Evolutionary conservation across 305 asterid species (phyloP).

Genomic region (Ilex paraguariensis): DNA sequence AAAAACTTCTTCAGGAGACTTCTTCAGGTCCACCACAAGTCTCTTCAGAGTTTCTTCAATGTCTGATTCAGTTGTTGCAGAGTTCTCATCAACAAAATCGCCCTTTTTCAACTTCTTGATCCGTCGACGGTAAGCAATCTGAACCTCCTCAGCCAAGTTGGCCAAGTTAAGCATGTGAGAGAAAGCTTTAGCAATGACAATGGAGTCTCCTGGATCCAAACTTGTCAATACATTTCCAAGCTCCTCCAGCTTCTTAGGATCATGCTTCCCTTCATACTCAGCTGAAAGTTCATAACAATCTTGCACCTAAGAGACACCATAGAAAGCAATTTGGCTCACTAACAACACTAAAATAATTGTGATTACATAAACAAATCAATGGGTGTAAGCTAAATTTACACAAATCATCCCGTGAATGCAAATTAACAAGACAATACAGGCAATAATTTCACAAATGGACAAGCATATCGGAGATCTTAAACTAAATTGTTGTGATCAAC

Average conservation of each 20-base stretch:
- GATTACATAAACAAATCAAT: not conserved
- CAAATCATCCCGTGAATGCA: not conserved
- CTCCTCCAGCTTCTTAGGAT: conserved; percentile 79
- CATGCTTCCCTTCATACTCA: conserved; percentile 67
- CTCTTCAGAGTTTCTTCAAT: conserved; percentile 93
- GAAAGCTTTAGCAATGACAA: conserved; percentile 83
- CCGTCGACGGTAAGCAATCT: conserved; percentile 71
- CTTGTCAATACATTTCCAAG: conserved; percentile 81
- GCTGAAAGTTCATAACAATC: conserved; percentile 94
- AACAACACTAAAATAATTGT: not conserved
- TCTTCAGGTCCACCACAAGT: conserved; percentile 66
- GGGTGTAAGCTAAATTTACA: not conserved
- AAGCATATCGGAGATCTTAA: not conserved
- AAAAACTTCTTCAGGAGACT: conserved; percentile 86
- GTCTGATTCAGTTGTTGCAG: conserved; percentile 85
- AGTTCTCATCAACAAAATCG: conserved; percentile 70
- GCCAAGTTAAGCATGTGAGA: conserved; percentile 98
- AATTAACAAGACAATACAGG: not conserved
- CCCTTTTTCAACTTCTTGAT: conserved; percentile 80
- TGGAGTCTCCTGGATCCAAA: conserved; percentile 94
- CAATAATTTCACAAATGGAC: conserved; percentile 5
- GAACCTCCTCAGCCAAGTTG: conserved; percentile 97
- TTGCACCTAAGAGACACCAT: conserved; percentile 55
- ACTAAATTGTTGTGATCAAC: not conserved
- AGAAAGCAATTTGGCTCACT: conserved; percentile 1